phyloP scores from a whole-genome alignment of 2,329 filamentous ascomycete genomes.

The Metarhizium humberi region DNA sequence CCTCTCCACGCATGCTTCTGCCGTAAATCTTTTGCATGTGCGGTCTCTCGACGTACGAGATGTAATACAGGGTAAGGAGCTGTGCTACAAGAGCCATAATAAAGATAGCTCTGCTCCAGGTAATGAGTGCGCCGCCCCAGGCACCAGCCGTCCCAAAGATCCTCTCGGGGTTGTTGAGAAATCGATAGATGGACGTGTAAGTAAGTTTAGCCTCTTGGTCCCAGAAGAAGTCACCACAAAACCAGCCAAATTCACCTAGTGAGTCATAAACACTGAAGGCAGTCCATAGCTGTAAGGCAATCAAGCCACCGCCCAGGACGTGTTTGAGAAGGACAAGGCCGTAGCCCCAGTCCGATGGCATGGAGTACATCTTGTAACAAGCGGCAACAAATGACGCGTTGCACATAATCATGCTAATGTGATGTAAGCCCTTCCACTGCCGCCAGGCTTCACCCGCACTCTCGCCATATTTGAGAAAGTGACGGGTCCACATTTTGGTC shows the following conservation, averaged over 20 bases:
- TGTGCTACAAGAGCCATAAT: conserved; percentile 80
- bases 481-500: conserved; percentile 89
- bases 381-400: conserved; percentile 83
- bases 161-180: conserved; percentile 93
- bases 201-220: conserved; percentile 81
- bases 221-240: conserved; percentile 98
- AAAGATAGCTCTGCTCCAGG: conserved; percentile 79
- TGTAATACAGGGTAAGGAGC: conserved; percentile 74
- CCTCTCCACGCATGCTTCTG: conserved; percentile 70
- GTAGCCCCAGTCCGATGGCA: conserved; percentile 80
- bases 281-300: conserved; percentile 88
- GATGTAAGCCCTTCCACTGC: conserved; percentile 95
- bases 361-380: conserved; percentile 90
- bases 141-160: conserved; percentile 89
- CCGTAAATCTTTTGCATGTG: conserved; percentile 99
- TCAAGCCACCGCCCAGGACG: conserved; percentile 69
- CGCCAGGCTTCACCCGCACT: conserved; percentile 86
- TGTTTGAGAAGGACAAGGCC: conserved; percentile 82
- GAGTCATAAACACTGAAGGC: conserved; percentile 89
- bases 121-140: conserved; percentile 91
- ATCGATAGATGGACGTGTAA: conserved; percentile 95
- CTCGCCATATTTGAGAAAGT: conserved; percentile 96
- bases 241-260: conserved; percentile 96
- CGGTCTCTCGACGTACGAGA: conserved; percentile 87
- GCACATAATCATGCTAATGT: conserved; percentile 84